Percentiles rank a stretch among this genome's conserved stretches.
These are phyloP conservation scores for Tetraselmis chui DNA, from an alignment of 139 green algal genomes.

Conservation along the genomic window DNA sequence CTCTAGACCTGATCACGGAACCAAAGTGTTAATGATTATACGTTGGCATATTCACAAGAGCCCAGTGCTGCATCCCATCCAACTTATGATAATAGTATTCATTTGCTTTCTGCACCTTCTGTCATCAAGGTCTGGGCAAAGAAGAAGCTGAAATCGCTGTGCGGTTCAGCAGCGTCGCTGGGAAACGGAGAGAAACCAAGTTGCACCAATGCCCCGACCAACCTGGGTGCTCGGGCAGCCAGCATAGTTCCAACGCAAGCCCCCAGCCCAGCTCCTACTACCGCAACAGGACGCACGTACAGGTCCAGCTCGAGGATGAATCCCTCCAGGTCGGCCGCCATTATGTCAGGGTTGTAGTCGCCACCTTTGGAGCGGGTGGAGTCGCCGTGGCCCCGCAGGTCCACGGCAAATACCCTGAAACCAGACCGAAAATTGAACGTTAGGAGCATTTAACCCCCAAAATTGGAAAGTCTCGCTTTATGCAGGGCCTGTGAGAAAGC, in stretches of 20 bases:
- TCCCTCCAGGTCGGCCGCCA: constrained; percentile 30
- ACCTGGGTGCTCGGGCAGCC: constrained; percentile 7
- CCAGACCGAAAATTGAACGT: no score
- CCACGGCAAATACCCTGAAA: constrained; percentile 19
- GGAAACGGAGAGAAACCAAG: constrained; percentile 20
- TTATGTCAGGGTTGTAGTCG: constrained; percentile 5
- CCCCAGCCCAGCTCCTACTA: constrained; percentile 35
- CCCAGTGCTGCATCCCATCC: no score
- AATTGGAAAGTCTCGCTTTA: no score
- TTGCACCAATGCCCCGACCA: constrained; percentile 15
- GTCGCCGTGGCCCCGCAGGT: constrained; percentile 28
- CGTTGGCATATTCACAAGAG: no score
- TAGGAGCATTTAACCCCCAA: no score
- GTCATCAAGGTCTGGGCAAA: background rate
- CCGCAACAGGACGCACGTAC: constrained; percentile 28
- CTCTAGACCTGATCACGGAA: no score
- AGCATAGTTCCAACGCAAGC: constrained; percentile 20
- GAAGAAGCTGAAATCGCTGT: background rate
- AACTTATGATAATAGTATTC: no score
- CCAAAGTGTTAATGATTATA: no score
- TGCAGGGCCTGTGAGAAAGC: no score
- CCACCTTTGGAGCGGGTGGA: background rate
- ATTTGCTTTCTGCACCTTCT: no score
- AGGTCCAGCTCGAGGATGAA: constrained; percentile 41
- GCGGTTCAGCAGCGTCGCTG: background rate